These are phyloP conservation scores for Ailanthus altissimus DNA, from an alignment of 345 rosid genomes.

Conservation along the genomic window DNA sequence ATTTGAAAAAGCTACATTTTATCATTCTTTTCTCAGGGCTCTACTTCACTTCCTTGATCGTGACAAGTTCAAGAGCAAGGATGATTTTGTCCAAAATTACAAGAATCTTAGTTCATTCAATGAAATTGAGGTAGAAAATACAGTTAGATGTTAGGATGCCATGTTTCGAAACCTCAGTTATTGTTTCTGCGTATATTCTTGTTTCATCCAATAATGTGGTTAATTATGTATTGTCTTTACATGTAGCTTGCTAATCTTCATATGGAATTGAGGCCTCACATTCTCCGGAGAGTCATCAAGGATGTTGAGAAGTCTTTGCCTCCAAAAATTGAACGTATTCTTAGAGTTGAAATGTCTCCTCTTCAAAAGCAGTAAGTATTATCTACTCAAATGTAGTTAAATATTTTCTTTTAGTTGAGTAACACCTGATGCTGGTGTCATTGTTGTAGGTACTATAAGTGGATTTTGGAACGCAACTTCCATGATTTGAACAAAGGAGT, in stretches of 20 bases:
- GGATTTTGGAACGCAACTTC: constrained; percentile 99
- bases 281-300: constrained; percentile 95
- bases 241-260: constrained; percentile 96
- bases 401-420: neutral
- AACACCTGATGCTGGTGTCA: constrained; percentile 18
- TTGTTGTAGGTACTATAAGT: constrained; percentile 81
- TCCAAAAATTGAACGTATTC: constrained; percentile 97
- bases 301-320: constrained; percentile 99
- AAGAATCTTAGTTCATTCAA: constrained; percentile 97
- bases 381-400: constrained; percentile 11
- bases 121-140: constrained; percentile 72
- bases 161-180: constrained; percentile 1
- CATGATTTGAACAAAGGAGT: constrained; percentile 99
- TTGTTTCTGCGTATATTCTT: constrained; percentile 8
- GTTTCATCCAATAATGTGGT: neutral
- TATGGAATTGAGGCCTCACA: constrained; percentile 96
- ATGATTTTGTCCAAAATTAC: constrained; percentile 93
- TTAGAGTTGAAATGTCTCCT: constrained; percentile 99
- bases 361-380: constrained; percentile 90
- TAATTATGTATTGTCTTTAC: constrained; percentile 17
- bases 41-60: constrained; percentile 95
- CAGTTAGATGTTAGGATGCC: constrained; percentile 12
- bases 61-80: constrained; percentile 89
- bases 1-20: neutral
- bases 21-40: constrained; percentile 59